Conservation (phyloP, 2,329 filamentous ascomycete genomes). For the Sphaceloma murrayae region DNA sequence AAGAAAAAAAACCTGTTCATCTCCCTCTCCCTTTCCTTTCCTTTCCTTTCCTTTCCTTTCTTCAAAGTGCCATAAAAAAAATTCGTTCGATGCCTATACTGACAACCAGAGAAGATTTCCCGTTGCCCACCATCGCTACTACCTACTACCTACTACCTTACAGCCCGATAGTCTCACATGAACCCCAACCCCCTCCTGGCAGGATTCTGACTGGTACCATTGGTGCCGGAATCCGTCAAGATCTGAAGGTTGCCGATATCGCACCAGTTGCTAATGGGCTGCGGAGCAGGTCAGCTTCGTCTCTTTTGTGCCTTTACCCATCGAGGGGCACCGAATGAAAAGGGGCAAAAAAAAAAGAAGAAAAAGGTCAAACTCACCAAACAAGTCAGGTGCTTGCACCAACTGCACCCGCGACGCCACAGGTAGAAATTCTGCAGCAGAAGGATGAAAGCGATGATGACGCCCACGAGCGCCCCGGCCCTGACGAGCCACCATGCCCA, state of each 20-base stretch:
- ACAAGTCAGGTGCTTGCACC: conserved; percentile 95
- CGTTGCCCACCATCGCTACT: no score
- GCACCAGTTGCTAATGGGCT: conserved; percentile 61
- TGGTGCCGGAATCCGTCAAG: conserved; percentile 20
- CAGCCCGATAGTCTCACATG: no score
- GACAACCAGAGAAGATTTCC: no score
- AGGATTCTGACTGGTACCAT: conserved; percentile 2
- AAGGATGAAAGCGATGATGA: conserved; percentile 75
- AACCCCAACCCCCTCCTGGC: background rate
- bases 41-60: background rate
- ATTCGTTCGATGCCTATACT: no score
- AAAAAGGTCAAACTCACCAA: conserved; percentile 57
- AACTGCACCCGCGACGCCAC: conserved; percentile 63
- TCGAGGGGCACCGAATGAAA: no score
- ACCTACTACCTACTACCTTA: background rate
- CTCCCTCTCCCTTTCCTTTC: no score
- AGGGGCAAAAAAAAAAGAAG: no score
- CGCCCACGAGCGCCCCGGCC: conserved; percentile 65
- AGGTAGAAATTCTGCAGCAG: conserved; percentile 87
- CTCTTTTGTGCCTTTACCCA: background rate
- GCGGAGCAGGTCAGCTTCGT: conserved; percentile 1
- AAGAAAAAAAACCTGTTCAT: no score
- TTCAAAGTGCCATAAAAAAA: background rate
- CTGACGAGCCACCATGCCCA: conserved; percentile 95
- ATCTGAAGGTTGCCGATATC: conserved; percentile 39